Conservation (phyloP, 768 basidiomycete genomes). For the Lenzites betulinus region DNA sequence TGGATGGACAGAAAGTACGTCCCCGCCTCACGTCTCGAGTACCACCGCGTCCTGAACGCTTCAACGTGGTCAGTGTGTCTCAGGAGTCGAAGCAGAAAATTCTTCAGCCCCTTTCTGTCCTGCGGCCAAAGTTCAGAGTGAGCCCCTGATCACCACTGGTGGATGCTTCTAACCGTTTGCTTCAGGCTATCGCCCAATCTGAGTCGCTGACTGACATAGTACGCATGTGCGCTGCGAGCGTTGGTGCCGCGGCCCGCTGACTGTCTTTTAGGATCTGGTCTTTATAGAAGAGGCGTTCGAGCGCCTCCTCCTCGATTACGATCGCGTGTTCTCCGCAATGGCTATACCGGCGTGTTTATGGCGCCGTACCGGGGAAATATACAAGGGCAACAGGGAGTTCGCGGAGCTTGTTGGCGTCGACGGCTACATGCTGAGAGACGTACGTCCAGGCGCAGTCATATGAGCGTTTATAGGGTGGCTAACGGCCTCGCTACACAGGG, state of each 20-base stretch:
- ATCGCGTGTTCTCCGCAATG: conserved; percentile 93
- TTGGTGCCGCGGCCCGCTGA: conserved; percentile 7
- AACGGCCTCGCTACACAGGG: conserved; percentile 49
- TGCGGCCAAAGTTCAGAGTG: conserved; percentile 85
- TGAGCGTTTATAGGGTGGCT: background rate
- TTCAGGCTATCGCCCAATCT: conserved; percentile 70
- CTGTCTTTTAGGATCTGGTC: conserved; percentile 70
- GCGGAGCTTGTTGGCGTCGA: conserved; percentile 88
- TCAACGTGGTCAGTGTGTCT: conserved; percentile 59
- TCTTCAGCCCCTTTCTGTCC: conserved; percentile 81
- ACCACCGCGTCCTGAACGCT: background rate
- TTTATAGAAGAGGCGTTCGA: conserved; percentile 99
- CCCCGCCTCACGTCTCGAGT: background rate
- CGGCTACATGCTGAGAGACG: conserved; percentile 86
- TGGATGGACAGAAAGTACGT: conserved; percentile 95
- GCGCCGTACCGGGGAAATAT: conserved; percentile 97
- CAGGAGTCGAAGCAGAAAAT: conserved; percentile 92
- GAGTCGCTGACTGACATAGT: conserved; percentile 78
- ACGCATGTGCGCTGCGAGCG: conserved; percentile 28
- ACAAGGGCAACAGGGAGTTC: conserved; percentile 97
- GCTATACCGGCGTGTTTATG: conserved; percentile 96
- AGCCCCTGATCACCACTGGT: conserved; percentile 24
- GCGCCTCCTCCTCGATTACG: conserved; percentile 91
- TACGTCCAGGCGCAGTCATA: conserved; percentile 36
- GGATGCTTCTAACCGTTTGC: conserved; percentile 4